Conservation (phyloP, 805 yeast genomes). For the Wickerhamomyces chambardii region DNA sequence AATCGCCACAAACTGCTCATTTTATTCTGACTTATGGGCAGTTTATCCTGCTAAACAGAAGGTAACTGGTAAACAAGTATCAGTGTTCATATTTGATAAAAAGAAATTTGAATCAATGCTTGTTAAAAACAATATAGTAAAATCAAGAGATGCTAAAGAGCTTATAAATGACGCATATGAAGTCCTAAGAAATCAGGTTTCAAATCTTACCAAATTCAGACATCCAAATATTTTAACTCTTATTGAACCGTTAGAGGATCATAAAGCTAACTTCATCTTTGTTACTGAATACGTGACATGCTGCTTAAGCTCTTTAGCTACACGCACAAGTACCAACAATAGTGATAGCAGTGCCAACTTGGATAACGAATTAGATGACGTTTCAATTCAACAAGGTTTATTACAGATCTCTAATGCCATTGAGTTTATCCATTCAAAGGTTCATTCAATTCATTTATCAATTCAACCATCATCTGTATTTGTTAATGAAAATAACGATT, state of each 20-base stretch:
- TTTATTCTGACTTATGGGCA: conserved; percentile 75
- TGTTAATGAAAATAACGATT: conserved; percentile 79
- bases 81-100: conserved; percentile 85
- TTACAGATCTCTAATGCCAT: conserved; percentile 71
- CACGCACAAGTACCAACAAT: no score
- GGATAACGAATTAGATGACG: conserved; percentile 52
- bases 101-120: conserved; percentile 56
- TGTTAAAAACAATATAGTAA: conserved; percentile 37
- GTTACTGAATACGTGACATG: conserved; percentile 75
- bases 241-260: conserved; percentile 86
- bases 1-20: conserved; percentile 62
- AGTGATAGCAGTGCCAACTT: conserved; percentile 19
- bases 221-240: conserved; percentile 85
- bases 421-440: conserved; percentile 72
- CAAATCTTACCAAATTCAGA: conserved; percentile 67
- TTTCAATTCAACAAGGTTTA: conserved; percentile 74
- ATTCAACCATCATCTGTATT: conserved; percentile 71
- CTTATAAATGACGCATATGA: conserved; percentile 54
- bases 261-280: conserved; percentile 66
- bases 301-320: conserved; percentile 34
- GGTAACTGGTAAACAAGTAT: conserved; percentile 48
- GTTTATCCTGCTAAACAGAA: conserved; percentile 78
- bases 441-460: conserved; percentile 69
- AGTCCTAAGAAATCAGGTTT: conserved; percentile 56
- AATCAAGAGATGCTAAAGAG: conserved; percentile 34